Evolutionary conservation across 1,139 yeast species (phyloP), one percentile per base, ranked within the genome.

Genomic region (Yamadazyma pseudoaaseri): DNA sequence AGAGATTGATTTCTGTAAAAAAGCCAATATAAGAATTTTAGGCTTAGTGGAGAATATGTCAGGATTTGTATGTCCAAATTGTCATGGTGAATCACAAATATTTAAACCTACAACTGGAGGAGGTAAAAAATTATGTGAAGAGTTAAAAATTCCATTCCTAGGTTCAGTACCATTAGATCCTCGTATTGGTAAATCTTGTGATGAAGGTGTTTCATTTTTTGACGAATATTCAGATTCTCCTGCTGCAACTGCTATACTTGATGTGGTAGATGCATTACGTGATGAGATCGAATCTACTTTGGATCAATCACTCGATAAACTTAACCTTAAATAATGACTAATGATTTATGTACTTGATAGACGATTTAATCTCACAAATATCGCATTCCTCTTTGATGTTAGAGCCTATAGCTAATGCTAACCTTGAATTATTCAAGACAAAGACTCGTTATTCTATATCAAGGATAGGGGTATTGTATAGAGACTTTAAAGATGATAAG

Each of bases 21-120:
- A 92, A 57, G 97, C 97, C 2, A 82, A 81, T 4, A 89, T 94
- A 41, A 81, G 75, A 37, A 76, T 94, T 3, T 58, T 92, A 35
- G 99, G 99, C 0, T 60, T 94, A 17, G 97, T 94, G 20, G 99
- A 94, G 56, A 94, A 94, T 56, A 94, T 94, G 99, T 79, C 96
- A 5, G 98, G 98, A 2, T 94, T 94, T 64, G 97, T 94, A 11
- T 94, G 99, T 56, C 98, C 98, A 4, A 79, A 71, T 47, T 94
- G 99, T 59, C 76, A 86, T 42, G 95, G 95, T 6, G 87, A 89
- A 58, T 85, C 96, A 0, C 81, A 83, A 50, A 90, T 94, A 9
- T 94, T 94, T 61, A 84, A 83, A 44, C 87, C 97, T 22, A 92
- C 97, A 3, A 94, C 98, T 1, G 98, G 98, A 11, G 99, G 99